Conservation (phyloP, 2,329 filamentous ascomycete species). For the Penicillium sp. region DNA sequence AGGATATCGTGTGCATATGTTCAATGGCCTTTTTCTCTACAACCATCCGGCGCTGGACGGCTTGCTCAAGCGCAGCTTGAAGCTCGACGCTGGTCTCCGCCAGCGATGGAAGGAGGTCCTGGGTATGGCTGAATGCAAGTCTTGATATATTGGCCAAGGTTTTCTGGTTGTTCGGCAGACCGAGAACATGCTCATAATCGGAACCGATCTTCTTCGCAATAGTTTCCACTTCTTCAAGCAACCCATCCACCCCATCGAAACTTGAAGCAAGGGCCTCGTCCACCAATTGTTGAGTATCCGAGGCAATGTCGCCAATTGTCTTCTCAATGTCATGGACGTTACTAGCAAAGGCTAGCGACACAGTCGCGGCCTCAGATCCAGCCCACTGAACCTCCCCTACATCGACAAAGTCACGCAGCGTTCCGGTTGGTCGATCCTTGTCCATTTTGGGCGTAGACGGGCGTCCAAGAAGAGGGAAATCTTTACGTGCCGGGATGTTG, state of each 20-base stretch:
- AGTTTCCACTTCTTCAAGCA: constrained; percentile 81
- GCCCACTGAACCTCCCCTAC: constrained; percentile 69
- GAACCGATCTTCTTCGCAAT: constrained; percentile 82
- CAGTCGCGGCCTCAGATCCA: constrained; percentile 60
- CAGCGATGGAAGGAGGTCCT: constrained; percentile 61
- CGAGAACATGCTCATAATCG: constrained; percentile 75
- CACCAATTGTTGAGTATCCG: constrained; percentile 47
- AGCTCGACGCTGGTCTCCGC: constrained; percentile 57
- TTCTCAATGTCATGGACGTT: constrained; percentile 62
- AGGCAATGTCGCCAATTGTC: constrained; percentile 58
- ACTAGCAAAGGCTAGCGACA: constrained; percentile 59
- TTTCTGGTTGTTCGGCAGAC: constrained; percentile 66
- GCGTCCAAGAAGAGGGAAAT: constrained; percentile 42
- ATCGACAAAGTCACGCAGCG: constrained; percentile 74
- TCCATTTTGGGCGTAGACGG: constrained; percentile 42
- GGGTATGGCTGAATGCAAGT: constrained; percentile 62
- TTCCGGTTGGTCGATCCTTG: constrained; percentile 52
- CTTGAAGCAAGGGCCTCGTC: constrained; percentile 50
- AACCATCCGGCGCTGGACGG: constrained; percentile 65
- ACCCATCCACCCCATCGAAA: constrained; percentile 62
- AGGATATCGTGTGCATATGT: constrained; percentile 79
- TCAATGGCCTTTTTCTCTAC: constrained; percentile 64
- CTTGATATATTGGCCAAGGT: constrained; percentile 61
- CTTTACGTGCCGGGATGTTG: constrained; percentile 44
- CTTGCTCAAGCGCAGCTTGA: constrained; percentile 47